phyloP scores from a whole-genome alignment of 441 rosid species.

The Adansonia grandidieri region DNA sequence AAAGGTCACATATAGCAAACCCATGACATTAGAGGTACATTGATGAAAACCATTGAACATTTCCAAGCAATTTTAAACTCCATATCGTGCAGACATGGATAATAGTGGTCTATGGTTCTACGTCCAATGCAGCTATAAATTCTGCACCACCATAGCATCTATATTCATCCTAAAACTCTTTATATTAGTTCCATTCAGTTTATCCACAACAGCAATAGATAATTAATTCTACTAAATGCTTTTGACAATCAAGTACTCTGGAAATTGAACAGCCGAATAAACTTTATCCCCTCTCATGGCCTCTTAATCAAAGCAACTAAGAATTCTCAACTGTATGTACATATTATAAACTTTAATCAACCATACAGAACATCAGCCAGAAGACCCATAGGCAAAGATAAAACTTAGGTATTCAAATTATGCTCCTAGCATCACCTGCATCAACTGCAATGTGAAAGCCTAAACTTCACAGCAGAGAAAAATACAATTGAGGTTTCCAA shows the following conservation, averaged over 20 bases:
- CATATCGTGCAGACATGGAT: not conserved
- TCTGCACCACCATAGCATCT: not conserved
- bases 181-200: not conserved
- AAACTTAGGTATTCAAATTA: not conserved
- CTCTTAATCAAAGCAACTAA: not conserved
- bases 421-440: slow-evolving; percentile 8
- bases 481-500: not conserved
- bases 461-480: not conserved
- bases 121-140: not conserved
- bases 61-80: slow-evolving; percentile 4
- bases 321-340: not conserved
- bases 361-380: not conserved
- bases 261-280: not conserved
- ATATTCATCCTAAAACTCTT: slow-evolving; percentile 2
- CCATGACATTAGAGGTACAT: not conserved
- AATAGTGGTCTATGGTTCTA: not conserved
- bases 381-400: not conserved
- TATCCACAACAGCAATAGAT: not conserved
- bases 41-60: not conserved
- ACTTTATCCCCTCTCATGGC: not conserved
- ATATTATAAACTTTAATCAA: not conserved
- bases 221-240: not conserved
- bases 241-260: slow-evolving; percentile 1
- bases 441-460: not conserved
- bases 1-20: not conserved